Evolutionary conservation across 352 stramenopile genomes (phyloP).

Genomic region (Elongisporangium prolatum): DNA sequence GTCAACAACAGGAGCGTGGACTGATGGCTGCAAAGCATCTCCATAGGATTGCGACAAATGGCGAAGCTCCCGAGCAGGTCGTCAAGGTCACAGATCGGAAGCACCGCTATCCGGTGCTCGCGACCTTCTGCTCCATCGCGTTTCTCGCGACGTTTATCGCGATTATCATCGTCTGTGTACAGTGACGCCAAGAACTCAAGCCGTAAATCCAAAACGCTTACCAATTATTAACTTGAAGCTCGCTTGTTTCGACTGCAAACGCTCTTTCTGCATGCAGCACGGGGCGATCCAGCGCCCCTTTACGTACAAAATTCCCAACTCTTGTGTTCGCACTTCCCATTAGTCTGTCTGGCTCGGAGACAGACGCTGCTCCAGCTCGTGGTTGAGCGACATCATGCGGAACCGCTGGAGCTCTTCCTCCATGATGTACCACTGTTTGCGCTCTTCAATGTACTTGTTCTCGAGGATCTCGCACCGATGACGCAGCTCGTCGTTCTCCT

Average conservation of each 20-base stretch:
- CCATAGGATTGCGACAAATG: constrained; percentile 35
- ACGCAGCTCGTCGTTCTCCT: constrained; percentile 76
- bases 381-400: constrained; percentile 40
- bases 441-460: constrained; percentile 62
- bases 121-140: constrained; percentile 60
- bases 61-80: constrained; percentile 56
- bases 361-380: constrained; percentile 31
- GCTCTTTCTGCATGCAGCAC: too few relatives aligned
- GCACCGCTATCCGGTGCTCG: constrained; percentile 66
- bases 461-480: constrained; percentile 59
- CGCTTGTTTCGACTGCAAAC: too few relatives aligned
- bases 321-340: constrained; percentile 1
- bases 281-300: too few relatives aligned
- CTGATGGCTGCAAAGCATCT: constrained; percentile 12
- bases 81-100: constrained; percentile 70
- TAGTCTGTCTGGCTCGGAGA: constrained; percentile 9
- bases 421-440: constrained; percentile 49
- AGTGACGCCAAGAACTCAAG: constrained; percentile 5
- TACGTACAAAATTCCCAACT: not conserved
- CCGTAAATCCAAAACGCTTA: too few relatives aligned
- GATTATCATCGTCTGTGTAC: constrained; percentile 64
- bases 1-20: not conserved
- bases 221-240: too few relatives aligned
- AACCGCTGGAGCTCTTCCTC: constrained; percentile 62
- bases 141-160: constrained; percentile 59